Conservation (phyloP, 23 red algal species). For the Cyanidiococcus yangmingshanensis region DNA sequence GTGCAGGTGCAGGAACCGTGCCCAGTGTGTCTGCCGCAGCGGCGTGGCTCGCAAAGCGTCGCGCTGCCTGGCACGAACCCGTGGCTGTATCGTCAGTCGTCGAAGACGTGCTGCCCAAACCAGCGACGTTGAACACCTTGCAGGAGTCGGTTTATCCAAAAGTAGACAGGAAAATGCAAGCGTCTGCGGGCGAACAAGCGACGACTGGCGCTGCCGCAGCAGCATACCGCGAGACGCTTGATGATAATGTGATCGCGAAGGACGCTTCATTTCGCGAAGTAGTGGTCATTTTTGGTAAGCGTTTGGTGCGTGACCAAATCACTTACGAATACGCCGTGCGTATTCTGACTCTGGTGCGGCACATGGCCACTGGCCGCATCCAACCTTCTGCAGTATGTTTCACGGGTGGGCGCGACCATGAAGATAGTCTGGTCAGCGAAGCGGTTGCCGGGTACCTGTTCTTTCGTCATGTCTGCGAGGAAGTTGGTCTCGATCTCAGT, state of each 20-base stretch:
- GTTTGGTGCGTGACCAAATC: conserved; percentile 65
- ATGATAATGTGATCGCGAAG: conserved; percentile 1
- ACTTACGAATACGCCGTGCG: conserved; percentile 71
- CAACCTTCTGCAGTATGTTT: conserved; percentile 59
- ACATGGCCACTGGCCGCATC: conserved; percentile 43
- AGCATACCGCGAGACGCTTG: not conserved
- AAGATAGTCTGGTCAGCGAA: conserved; percentile 43
- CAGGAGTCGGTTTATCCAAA: no score
- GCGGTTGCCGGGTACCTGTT: conserved; percentile 69
- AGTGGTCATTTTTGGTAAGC: conserved; percentile 78
- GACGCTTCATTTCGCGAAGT: conserved; percentile 49
- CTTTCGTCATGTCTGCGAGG: conserved; percentile 72
- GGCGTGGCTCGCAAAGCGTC: conserved; percentile 15
- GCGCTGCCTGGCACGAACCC: not conserved
- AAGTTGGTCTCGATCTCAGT: conserved; percentile 41
- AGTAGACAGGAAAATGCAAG: no score
- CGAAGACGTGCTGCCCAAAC: not conserved
- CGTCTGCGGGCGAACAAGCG: no score
- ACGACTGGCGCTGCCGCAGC: not conserved
- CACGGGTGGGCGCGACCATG: conserved; percentile 41
- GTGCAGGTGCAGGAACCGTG: not conserved
- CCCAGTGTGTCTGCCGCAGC: not conserved
- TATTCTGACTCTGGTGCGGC: conserved; percentile 57
- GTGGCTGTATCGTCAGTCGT: not conserved
- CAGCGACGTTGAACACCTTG: not conserved